phyloP scores from a whole-genome alignment of 139 green algal genomes.

The Chlorella ohadii region DNA sequence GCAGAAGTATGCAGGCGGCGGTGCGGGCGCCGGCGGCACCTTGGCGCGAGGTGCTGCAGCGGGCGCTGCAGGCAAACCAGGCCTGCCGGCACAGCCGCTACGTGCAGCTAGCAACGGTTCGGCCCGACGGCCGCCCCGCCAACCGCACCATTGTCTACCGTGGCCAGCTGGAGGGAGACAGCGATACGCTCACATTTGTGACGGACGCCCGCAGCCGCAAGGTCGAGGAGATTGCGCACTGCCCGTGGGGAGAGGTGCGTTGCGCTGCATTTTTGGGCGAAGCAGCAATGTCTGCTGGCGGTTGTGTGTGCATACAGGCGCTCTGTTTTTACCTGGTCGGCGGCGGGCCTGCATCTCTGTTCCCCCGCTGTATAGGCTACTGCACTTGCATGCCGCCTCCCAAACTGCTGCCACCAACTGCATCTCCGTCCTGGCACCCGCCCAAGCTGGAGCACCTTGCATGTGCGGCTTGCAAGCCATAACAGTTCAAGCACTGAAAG shows the following conservation, averaged over 20 bases:
- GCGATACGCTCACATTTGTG: conserved; percentile 70
- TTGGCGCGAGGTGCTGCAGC: conserved; percentile 38
- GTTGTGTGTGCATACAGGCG: no score
- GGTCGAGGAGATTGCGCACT: conserved; percentile 55
- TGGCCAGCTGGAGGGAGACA: conserved; percentile 66
- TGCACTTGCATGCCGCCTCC: no score
- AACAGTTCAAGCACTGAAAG: no score
- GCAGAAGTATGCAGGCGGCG: neutral
- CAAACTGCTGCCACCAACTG: no score
- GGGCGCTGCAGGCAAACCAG: conserved; percentile 27
- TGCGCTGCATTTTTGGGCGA: no score
- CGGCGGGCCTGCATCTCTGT: no score
- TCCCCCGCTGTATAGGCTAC: no score
- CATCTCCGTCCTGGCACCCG: no score
- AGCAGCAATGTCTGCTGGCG: no score
- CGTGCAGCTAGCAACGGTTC: conserved; percentile 82
- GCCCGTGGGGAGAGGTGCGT: conserved; percentile 60
- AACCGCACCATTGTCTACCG: conserved; percentile 84
- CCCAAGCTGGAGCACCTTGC: no score
- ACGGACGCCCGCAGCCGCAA: conserved; percentile 73
- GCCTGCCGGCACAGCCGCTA: conserved; percentile 51
- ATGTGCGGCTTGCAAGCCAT: no score
- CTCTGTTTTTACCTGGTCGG: no score
- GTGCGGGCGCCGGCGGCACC: neutral
- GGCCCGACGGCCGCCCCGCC: conserved; percentile 67